A percentile compares a stretch with the other conserved stretches of the same genome.
Conservation (phyloP, 1,139 yeast genomes). For the Suhomyces panamericanus region DNA sequence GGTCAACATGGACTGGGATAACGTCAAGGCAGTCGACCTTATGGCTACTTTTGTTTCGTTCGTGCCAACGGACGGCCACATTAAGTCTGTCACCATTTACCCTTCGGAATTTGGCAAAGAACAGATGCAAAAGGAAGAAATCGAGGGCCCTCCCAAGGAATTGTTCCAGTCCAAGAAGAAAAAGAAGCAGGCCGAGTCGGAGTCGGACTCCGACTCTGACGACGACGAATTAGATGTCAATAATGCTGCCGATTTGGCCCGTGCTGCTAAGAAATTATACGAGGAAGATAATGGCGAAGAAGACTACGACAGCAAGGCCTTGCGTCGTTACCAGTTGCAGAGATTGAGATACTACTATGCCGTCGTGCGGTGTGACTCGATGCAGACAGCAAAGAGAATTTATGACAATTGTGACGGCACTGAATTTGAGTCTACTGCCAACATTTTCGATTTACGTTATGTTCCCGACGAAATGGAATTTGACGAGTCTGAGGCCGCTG, state of each 20-base stretch:
- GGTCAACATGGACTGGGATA: conserved; percentile 98
- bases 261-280: conserved; percentile 65
- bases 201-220: conserved; percentile 32
- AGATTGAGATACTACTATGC: conserved; percentile 90
- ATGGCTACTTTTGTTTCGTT: conserved; percentile 90
- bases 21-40: conserved; percentile 78
- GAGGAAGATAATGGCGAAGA: conserved; percentile 65
- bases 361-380: conserved; percentile 79
- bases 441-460: conserved; percentile 86
- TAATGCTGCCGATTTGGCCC: conserved; percentile 45
- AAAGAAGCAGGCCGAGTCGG: conserved; percentile 31
- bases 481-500: conserved; percentile 70
- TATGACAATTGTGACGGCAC: conserved; percentile 91
- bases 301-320: conserved; percentile 69
- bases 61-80: conserved; percentile 73
- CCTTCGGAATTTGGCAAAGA: conserved; percentile 95
- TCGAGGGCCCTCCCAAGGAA: conserved; percentile 91
- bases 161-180: conserved; percentile 54
- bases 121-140: conserved; percentile 85
- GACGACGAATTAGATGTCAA: conserved; percentile 45
- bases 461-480: conserved; percentile 91
- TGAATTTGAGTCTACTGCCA: conserved; percentile 95
- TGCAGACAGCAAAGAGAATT: conserved; percentile 69
- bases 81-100: conserved; percentile 70
- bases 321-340: conserved; percentile 77